Base-by-base conservation (phyloP, 1,284 basidiomycete genomes). In the Boletus subluridellus region DNA sequence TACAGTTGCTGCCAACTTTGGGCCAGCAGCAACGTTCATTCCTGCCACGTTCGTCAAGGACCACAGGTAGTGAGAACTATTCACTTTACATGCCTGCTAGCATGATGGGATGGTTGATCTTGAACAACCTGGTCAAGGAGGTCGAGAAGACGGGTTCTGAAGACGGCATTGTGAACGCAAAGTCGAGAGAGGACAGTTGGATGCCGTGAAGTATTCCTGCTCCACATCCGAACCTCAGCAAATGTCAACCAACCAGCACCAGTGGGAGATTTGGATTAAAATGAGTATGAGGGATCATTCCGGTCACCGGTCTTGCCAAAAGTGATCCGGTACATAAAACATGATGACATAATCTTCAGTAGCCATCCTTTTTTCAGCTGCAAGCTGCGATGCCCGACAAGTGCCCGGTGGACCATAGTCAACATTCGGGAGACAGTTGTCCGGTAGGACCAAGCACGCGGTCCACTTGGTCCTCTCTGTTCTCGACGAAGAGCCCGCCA, bases 1-100 rank as follows among this genome's bases (percentile, higher is more conserved):
- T 32, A 91, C 89, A 1, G 90, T 86, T 21, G 92, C 92, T 30
- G 92, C 88, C 9, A 90, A 74, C 69, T 77, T 83, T 42, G 85
- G 88, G 17, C 92, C 91, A 50, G 92, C 89, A 44, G 91, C 91
- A 32, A 93, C 86, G 69, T 91, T 92, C 91, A 93, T 92, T 47
- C 90, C 89, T 76, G 57, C 24, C 44, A 44, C 24, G 24, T 47
- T 39, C 12, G 52, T 64, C 46, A 59, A 24, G 38, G 30, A 32
- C 28, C 11, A 35, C 39, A n/a, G 14, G 35, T 4, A n/a, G 24
- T 12, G 26, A 41, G 24, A 32, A 32, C 1, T 1, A 44, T 42
- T 21, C 3, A 15, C 6, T 45, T 34, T 5, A 59, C 64, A 37
- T 65, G 73, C 84, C 84, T 57, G 87, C 87, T 17, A 89, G 78